Evolutionary conservation across 495 filamentous ascomycete genomes (phyloP), one percentile per base, ranked within the genome.

Genomic region (Tuber magnatum): DNA sequence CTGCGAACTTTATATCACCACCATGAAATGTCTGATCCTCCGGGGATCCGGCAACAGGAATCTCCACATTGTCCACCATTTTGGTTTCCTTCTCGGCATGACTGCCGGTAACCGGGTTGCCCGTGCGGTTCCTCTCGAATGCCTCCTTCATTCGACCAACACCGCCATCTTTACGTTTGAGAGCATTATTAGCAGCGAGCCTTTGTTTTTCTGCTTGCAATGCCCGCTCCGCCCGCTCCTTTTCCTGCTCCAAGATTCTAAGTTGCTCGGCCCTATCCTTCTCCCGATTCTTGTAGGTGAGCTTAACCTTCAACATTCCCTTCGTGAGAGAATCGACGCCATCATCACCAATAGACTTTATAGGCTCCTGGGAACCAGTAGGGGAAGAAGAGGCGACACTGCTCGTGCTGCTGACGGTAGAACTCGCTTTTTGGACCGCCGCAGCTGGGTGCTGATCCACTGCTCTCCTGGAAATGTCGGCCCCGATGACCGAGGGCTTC

Each of bases 281-380:
- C 7, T 80, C 78, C 24, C 74, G 74, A 32, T 81, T 81, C 69
- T 78, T 81, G 71, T 81, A 81, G 8, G 80, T 81, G 32, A 81
- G 74, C 46, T 77, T 80, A 28, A 81, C 71, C 44, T 74, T 81
- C 35, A 70, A 44, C n/a, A 81, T 77, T 61, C 80, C 77, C 20
- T 32, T 74, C 46, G 74, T 40, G 22, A 81, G 71, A 20, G 70
- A 75, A 9, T 81, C 80, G 38, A 75, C 69, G 18, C 73, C 48
- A 20, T 79, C 77, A 5, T 73, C 73, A 28, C 74, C 4, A 32
- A 44, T 65, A 2, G 69, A 70, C 1, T 44, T 72, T 3, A 32
- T 61, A n/a, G 51, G 38, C 71, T 68, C 71, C 2, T 74, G 71
- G 28, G 76, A 68, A 44, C 24, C 35, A 6, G 65, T 69, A 35